Base-by-base conservation (phyloP, 177 flowering plant genomes). In the Vitis hybrid region DNA sequence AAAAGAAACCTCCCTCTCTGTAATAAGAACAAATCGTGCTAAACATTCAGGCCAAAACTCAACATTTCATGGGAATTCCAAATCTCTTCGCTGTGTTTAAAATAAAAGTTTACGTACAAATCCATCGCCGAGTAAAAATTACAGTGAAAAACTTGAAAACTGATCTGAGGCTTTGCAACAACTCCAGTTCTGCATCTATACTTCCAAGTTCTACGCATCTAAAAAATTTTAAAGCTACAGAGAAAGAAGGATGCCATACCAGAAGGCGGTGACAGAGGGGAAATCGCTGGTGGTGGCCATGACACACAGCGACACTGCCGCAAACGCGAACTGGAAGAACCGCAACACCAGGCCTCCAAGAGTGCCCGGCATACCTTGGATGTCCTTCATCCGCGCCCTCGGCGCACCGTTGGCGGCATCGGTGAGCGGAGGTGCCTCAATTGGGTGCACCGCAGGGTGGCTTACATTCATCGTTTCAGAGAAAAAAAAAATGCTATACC, bases 291-390 rank as follows among this genome's bases (percentile, higher is more conserved):
- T 87, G 65, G 93, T 80, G 65, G 84, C 86, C 97, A 91, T 91
- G 61, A 88, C 78, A 53, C 78, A 75, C 61, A 87, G 83, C 10
- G 94, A 71, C 0, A 76, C 81, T n/a, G 68, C 79, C 6, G 97
- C 90, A 65, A 87, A 90, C 2, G 77, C 15, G 50, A 85, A 87
- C 79, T 91, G 94, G 60, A 45, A 70, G 49, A 82, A 54, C 12
- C 94, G 83, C 70, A 91, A 71, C 4, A 65, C 59, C 3, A 90
- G 81, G 11, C 97, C 89, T 1, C 90, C 91, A 12, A 52, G 63
- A 0, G 97, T 91, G 0, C 90, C 97, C 2, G 94, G 89, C 94
- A 87, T 88, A 59, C 97, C 97, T 70, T 87, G 94, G 50, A 88
- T 64, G 54, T 88, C 92, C 78, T 78, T 84, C 93, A 82, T 88